Evolutionary conservation across 495 filamentous ascomycete species (phyloP).

Genomic region (Bombardia bombarda): DNA sequence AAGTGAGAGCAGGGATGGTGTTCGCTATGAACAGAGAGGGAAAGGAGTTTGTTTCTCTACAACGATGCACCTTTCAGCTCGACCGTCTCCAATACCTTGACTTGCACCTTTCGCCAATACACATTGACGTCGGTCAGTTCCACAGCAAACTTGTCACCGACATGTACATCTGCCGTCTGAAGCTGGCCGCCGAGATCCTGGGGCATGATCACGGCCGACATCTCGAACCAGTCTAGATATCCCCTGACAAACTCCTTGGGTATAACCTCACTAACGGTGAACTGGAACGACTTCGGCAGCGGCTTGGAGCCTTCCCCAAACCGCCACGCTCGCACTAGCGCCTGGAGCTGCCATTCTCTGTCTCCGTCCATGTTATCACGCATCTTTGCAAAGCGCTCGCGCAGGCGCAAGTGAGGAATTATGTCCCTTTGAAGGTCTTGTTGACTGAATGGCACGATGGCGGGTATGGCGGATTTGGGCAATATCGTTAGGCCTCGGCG

Average conservation of each 20-base stretch:
- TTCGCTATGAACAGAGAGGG: no score
- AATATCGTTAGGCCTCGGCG: constrained; percentile 42
- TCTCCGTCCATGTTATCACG: constrained; percentile 24
- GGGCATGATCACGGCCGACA: constrained; percentile 22
- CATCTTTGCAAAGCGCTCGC: constrained; percentile 35
- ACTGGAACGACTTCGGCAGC: constrained; percentile 56
- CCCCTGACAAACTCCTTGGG: constrained; percentile 15
- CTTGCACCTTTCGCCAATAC: constrained; percentile 36
- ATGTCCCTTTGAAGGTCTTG: constrained; percentile 43
- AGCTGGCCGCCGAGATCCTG: constrained; percentile 20
- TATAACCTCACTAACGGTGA: constrained; percentile 31
- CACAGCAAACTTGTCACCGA: constrained; percentile 51
- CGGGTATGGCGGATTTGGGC: no score
- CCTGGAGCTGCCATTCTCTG: constrained; percentile 54
- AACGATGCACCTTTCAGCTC: no score
- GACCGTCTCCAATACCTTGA: constrained; percentile 38
- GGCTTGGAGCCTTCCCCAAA: constrained; percentile 45
- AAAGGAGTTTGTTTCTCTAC: no score
- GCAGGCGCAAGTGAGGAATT: constrained; percentile 40
- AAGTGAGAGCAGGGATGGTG: no score
- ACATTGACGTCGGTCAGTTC: constrained; percentile 51
- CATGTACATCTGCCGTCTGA: constrained; percentile 24
- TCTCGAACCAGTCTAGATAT: constrained; percentile 32
- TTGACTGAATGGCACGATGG: constrained; percentile 56
- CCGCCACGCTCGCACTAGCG: constrained; percentile 67